Conservation (phyloP, 441 rosid genomes). For the Pelargonium citronellum region DNA sequence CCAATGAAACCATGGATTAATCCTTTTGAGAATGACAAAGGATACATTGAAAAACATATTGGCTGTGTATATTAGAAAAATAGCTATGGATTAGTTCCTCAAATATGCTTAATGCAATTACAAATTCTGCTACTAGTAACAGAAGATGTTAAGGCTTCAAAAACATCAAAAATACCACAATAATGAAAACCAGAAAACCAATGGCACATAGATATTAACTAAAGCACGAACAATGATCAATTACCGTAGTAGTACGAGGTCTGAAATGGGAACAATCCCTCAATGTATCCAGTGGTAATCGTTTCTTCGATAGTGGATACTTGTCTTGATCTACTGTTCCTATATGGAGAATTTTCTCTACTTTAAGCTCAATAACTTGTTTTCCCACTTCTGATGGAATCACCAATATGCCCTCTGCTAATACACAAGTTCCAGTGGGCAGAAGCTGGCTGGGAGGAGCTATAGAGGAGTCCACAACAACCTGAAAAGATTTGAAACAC, state of each 20-base stretch:
- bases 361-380: conserved; percentile 48
- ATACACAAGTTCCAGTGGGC: conserved; percentile 56
- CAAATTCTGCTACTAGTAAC: too few species aligned
- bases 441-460: conserved; percentile 36
- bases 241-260: conserved; percentile 77
- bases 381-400: conserved; percentile 28
- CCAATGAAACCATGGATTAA: too few species aligned
- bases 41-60: too few species aligned
- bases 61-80: too few species aligned
- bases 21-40: too few species aligned
- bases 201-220: not conserved
- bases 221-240: not conserved
- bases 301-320: conserved; percentile 60
- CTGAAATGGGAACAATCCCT: conserved; percentile 73
- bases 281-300: conserved; percentile 56
- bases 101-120: too few species aligned
- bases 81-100: too few species aligned
- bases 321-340: conserved; percentile 59
- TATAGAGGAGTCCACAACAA: conserved; percentile 53
- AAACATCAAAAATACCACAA: too few species aligned
- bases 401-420: conserved; percentile 58
- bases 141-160: too few species aligned
- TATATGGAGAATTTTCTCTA: conserved; percentile 59
- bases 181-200: too few species aligned
- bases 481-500: conserved; percentile 33